Evolutionary conservation across 768 basidiomycete genomes (phyloP).

Genomic region (Mycena vitilis): DNA sequence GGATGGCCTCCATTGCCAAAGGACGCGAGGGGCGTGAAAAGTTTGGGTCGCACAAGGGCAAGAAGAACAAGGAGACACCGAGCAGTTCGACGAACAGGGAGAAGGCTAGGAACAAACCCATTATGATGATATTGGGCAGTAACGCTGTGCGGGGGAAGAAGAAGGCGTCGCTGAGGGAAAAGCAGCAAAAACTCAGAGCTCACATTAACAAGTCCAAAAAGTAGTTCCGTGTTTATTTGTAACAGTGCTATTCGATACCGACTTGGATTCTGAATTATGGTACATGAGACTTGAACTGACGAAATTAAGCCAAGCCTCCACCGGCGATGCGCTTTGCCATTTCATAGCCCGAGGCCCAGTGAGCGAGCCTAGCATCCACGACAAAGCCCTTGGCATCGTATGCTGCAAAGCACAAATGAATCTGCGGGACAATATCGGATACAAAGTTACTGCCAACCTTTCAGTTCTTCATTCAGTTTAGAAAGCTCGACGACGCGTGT

Average conservation of each 20-base stretch:
- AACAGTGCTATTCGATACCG: too few species aligned
- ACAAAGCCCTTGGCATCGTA: slow-evolving; percentile 72
- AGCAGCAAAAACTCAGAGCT: slow-evolving; percentile 80
- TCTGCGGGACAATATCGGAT: background rate
- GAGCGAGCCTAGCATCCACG: slow-evolving; percentile 82
- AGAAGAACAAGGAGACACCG: slow-evolving; percentile 83
- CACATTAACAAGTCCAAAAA: slow-evolving; percentile 82
- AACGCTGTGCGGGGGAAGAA: slow-evolving; percentile 84
- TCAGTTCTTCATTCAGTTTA: slow-evolving; percentile 70
- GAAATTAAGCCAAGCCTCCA: slow-evolving; percentile 24
- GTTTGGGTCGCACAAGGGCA: slow-evolving; percentile 91
- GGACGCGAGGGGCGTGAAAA: slow-evolving; percentile 96
- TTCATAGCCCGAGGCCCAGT: slow-evolving; percentile 78
- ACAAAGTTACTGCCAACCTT: slow-evolving; percentile 63
- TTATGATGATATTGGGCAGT: slow-evolving; percentile 92
- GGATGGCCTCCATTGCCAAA: slow-evolving; percentile 90
- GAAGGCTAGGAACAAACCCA: slow-evolving; percentile 93
- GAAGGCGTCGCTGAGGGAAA: slow-evolving; percentile 83
- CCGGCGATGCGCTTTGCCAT: slow-evolving; percentile 51
- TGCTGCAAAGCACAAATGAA: slow-evolving; percentile 48
- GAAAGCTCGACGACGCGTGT: slow-evolving; percentile 76
- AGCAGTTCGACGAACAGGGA: slow-evolving; percentile 93
- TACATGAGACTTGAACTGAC: slow-evolving; percentile 5
- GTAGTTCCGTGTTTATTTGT: slow-evolving; percentile 21
- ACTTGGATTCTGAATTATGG: background rate